Evolutionary conservation across 305 asterid species (phyloP), one percentile per base, ranked within the genome.

Genomic region (Andrographis paniculata): DNA sequence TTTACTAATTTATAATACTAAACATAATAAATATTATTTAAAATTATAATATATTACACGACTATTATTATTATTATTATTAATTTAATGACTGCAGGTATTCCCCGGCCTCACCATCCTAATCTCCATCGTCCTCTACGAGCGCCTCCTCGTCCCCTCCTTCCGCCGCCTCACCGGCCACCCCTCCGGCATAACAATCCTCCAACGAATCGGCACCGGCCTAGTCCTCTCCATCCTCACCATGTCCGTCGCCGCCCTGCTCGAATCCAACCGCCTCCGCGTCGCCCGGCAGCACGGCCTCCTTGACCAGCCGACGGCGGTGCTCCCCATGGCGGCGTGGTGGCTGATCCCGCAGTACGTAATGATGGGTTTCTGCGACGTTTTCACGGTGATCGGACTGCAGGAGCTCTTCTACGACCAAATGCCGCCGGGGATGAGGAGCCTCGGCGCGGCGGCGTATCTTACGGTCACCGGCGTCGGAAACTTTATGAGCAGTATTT

Each of bases 361-460:
- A 49, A 6, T 80, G 61, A 0, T 17, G 0, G 91, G 91, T 48
- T 12, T 76, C 3, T 52, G 78, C 2, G 85, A 76, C 17, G 71
- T 71, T 51, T 76, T 80, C 35, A 56, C 78, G 4, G 44, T 74
- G 6, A 71, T 80, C 5, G 91, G 91, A 27, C 15, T 76, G 65
- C 80, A 76, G 45, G 91, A 79, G 55, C 27, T 79, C 45, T 79
- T 79, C 55, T 79, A 79, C 40, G 76, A 71, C 17, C 82, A 79
- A 17, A 69, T 76, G 84, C 91, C 85, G 20, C 61, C 27, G 15
- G 66, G 30, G 9, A 68, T 74, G 82, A 58, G 82, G 44, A 80
- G 91, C 31, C 35, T 70, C 4, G 88, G 75, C 30, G 75, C 79
- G 1, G 75, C 79, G 1, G 70, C 70, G n/a, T 72, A 64, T 17